Conservation (phyloP, 2,329 filamentous ascomycete genomes). For the Diaporthe helianthi region DNA sequence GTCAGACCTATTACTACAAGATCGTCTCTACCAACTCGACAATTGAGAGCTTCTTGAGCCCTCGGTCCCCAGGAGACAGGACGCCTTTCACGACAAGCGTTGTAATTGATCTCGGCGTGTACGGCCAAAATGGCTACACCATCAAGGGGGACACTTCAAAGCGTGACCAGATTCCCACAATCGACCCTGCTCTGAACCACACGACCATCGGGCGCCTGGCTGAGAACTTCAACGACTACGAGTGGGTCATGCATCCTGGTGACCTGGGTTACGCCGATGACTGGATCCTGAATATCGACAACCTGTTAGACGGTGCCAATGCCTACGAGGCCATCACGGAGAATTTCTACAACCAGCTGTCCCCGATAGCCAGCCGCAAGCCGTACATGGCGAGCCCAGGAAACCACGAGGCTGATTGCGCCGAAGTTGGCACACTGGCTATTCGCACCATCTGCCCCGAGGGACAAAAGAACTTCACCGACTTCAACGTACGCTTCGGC, state of each 20-base stretch:
- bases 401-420: constrained; percentile 65
- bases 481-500: constrained; percentile 63
- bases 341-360: constrained; percentile 62
- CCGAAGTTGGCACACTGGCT: constrained; percentile 45
- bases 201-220: constrained; percentile 64
- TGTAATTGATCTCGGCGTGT: constrained; percentile 63
- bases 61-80: constrained; percentile 59
- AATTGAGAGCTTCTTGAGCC: constrained; percentile 60
- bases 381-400: constrained; percentile 64
- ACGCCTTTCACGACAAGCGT: constrained; percentile 60
- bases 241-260: constrained; percentile 60
- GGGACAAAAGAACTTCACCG: constrained; percentile 67
- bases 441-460: constrained; percentile 48
- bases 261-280: constrained; percentile 67
- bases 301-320: constrained; percentile 54
- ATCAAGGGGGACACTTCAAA: constrained; percentile 51
- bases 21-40: constrained; percentile 63
- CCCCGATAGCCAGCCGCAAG: constrained; percentile 60
- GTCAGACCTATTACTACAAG: constrained; percentile 67
- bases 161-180: constrained; percentile 54
- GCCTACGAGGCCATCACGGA: constrained; percentile 65
- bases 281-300: constrained; percentile 56
- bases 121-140: constrained; percentile 60
- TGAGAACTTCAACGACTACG: constrained; percentile 59
- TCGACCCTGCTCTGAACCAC: constrained; percentile 62